Evolutionary conservation across 176 grass and related monocot species (phyloP).

Genomic region (Triticum monococcum): DNA sequence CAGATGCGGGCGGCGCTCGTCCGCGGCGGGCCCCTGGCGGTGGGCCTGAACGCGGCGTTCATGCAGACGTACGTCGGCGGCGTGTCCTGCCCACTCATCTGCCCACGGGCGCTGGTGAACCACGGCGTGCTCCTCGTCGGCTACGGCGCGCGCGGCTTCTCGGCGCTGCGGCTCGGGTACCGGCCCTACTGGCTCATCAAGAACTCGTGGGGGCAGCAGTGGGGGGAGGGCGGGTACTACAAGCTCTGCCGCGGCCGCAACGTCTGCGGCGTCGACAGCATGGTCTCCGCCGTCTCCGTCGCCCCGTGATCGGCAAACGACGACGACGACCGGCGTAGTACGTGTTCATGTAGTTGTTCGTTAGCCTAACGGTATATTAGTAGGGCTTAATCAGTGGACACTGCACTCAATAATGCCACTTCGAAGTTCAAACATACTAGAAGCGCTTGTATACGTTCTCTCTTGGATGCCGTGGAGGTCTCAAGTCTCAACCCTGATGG

Average conservation of each 20-base stretch:
- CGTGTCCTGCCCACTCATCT: constrained; percentile 79
- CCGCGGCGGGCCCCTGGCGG: constrained; percentile 58
- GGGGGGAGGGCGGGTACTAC: constrained; percentile 75
- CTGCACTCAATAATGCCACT: neutral
- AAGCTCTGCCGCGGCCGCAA: constrained; percentile 68
- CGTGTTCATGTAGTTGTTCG: neutral
- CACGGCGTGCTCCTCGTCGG: constrained; percentile 88
- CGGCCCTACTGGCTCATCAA: constrained; percentile 78
- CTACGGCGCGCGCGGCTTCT: constrained; percentile 65
- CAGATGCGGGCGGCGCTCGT: constrained; percentile 66
- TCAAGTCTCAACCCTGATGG: no score
- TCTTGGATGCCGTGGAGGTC: no score
- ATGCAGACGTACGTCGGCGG: constrained; percentile 89
- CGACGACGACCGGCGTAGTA: neutral
- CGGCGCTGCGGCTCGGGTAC: constrained; percentile 65
- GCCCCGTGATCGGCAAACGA: neutral
- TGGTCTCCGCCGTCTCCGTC: constrained; percentile 83
- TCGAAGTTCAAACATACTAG: neutral
- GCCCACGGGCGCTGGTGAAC: constrained; percentile 65
- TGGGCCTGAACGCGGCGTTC: constrained; percentile 79
- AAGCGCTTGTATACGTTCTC: neutral
- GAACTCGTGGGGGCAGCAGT: constrained; percentile 80
- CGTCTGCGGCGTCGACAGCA: constrained; percentile 83
- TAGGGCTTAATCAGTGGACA: neutral
- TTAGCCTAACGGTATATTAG: neutral